phyloP scores from a whole-genome alignment of 495 filamentous ascomycete species.

The Aspergillus ostianus region DNA sequence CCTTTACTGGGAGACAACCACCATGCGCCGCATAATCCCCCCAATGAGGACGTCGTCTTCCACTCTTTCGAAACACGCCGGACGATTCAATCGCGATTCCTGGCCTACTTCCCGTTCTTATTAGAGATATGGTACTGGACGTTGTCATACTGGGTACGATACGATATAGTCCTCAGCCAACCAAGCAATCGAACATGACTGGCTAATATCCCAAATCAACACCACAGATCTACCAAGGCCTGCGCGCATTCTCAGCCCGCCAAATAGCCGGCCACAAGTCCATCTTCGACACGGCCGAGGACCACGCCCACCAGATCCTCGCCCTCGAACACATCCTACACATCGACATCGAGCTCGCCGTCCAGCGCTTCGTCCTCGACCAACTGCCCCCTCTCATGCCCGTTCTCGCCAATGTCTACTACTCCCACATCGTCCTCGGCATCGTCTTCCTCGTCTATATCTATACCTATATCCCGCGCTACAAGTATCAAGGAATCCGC shows the following conservation, averaged over 20 bases:
- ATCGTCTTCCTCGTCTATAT: constrained; percentile 51
- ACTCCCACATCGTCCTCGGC: constrained; percentile 53
- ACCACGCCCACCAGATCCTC: constrained; percentile 53
- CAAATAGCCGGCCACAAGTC: constrained; percentile 42
- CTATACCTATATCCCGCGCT: constrained; percentile 52
- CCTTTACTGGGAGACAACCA: constrained; percentile 12
- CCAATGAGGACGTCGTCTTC: neutral
- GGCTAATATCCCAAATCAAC: neutral
- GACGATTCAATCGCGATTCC: neutral
- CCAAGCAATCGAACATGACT: no score
- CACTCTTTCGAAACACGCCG: neutral
- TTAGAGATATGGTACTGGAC: neutral
- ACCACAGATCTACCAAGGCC: constrained; percentile 54
- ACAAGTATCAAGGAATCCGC: constrained; percentile 40
- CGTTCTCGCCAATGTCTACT: constrained; percentile 47
- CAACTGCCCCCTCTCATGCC: constrained; percentile 59
- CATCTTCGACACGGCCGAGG: constrained; percentile 41
- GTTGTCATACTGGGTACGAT: neutral
- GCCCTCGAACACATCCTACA: constrained; percentile 49
- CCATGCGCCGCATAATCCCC: neutral
- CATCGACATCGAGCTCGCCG: constrained; percentile 50
- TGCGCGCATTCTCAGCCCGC: constrained; percentile 58
- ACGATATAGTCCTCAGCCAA: neutral
- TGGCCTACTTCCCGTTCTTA: neutral
- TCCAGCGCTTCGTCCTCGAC: constrained; percentile 36